phyloP scores from a whole-genome alignment of 345 rosid genomes.

The Sonneratia alba region DNA sequence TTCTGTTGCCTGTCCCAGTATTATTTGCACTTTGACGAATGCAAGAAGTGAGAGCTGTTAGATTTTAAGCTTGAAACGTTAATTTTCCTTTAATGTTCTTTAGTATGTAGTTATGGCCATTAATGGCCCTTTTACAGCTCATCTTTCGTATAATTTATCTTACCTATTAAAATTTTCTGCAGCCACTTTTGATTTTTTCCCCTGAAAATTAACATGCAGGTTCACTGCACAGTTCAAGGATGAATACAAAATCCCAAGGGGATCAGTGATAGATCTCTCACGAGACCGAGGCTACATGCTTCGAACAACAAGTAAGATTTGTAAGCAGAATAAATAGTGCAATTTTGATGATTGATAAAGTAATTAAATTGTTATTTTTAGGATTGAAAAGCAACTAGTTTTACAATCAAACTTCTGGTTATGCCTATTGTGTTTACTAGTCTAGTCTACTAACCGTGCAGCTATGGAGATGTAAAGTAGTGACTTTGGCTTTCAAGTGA shows the following conservation, averaged over 20 bases:
- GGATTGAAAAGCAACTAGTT: background rate
- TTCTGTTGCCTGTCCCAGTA: background rate
- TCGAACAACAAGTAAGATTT: slow-evolving; percentile 50
- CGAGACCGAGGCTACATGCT: slow-evolving; percentile 57
- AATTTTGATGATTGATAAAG: background rate
- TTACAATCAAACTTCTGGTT: background rate
- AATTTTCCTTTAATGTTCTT: background rate
- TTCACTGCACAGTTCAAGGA: slow-evolving; percentile 84
- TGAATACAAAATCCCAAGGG: slow-evolving; percentile 74
- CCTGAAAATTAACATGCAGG: slow-evolving; percentile 26
- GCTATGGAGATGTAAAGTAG: background rate
- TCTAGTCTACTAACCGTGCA: background rate
- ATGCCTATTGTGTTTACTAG: background rate
- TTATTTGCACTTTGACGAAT: background rate
- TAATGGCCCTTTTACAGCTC: background rate
- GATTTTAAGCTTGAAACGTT: background rate
- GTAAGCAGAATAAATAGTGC: background rate
- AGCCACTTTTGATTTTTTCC: background rate
- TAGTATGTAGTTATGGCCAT: background rate
- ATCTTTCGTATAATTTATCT: background rate
- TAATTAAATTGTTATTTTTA: background rate
- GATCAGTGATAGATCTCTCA: slow-evolving; percentile 62
- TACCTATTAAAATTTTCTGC: background rate
- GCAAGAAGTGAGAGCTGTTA: background rate
- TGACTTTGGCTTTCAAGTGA: background rate